Percentiles rank a stretch among this genome's conserved stretches.
Conservation (phyloP, 805 yeast genomes). For the Starmera pachycereana region DNA sequence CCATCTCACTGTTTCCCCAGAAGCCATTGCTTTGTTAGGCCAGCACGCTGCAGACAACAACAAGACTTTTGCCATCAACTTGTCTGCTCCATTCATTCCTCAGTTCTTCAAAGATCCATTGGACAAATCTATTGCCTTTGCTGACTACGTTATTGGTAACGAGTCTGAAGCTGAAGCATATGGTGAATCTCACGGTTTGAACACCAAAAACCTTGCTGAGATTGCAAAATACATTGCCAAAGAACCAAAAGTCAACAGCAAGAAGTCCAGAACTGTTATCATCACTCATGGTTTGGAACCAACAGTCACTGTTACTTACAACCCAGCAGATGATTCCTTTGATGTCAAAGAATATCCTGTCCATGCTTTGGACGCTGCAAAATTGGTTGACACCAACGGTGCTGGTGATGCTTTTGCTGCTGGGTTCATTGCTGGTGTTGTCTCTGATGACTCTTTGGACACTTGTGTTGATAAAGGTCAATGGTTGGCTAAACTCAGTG, state of each 20-base stretch:
- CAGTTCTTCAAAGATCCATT: constrained; percentile 91
- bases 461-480: constrained; percentile 76
- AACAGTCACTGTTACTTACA: constrained; percentile 65
- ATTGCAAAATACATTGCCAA: constrained; percentile 79
- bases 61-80: constrained; percentile 73
- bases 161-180: constrained; percentile 95
- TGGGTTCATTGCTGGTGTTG: constrained; percentile 87
- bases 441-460: constrained; percentile 54
- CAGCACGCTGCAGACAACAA: constrained; percentile 80
- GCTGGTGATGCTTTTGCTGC: constrained; percentile 99
- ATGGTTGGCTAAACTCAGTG: constrained; percentile 89
- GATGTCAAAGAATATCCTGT: constrained; percentile 51
- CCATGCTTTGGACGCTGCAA: constrained; percentile 51
- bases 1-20: constrained; percentile 97
- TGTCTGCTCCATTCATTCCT: constrained; percentile 95
- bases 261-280: constrained; percentile 73
- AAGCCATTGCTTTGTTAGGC: constrained; percentile 82
- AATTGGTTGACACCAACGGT: constrained; percentile 91
- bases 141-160: constrained; percentile 88
- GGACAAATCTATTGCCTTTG: constrained; percentile 71
- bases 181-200: constrained; percentile 73
- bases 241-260: constrained; percentile 61
- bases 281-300: constrained; percentile 95
- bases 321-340: constrained; percentile 34
- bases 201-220: constrained; percentile 47